phyloP scores from a whole-genome alignment of 2,329 filamentous ascomycete species.

The Penicillium paneum region DNA sequence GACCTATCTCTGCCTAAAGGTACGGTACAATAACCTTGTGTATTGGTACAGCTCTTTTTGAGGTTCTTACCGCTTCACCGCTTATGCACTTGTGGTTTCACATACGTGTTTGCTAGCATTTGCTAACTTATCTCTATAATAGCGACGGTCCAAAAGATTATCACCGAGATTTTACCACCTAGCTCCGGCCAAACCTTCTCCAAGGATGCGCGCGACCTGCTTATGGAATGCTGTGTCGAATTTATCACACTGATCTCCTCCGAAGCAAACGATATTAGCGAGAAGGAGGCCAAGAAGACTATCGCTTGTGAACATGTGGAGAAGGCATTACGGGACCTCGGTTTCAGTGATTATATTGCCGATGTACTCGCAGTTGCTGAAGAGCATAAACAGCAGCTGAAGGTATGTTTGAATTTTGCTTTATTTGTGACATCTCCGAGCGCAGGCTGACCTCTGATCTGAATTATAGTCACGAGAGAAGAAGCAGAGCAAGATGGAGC shows the following conservation, averaged over 20 bases:
- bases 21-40: conserved; percentile 24
- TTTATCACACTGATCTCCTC: conserved; percentile 99
- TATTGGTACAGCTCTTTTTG: not conserved
- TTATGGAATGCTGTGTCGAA: conserved; percentile 98
- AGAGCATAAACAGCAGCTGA: conserved; percentile 89
- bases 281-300: conserved; percentile 98
- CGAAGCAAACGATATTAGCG: conserved; percentile 97
- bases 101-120: not conserved
- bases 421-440: not conserved
- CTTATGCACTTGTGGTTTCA: not conserved
- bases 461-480: conserved; percentile 76
- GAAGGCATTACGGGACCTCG: conserved; percentile 85
- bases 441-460: conserved; percentile 13
- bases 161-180: conserved; percentile 83
- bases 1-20: conserved; percentile 61
- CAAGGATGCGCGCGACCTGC: conserved; percentile 88
- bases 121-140: conserved; percentile 13
- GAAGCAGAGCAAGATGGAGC: conserved; percentile 95
- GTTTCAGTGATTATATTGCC: conserved; percentile 87
- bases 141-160: conserved; percentile 77
- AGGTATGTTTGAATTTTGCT: conserved; percentile 57
- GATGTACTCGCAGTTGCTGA: conserved; percentile 82
- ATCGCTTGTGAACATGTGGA: conserved; percentile 98
- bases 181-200: conserved; percentile 79
- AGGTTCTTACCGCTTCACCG: not conserved